Base-by-base conservation (phyloP, 192 early-diverging fungal species). In the Chytriomyces sp. region DNA sequence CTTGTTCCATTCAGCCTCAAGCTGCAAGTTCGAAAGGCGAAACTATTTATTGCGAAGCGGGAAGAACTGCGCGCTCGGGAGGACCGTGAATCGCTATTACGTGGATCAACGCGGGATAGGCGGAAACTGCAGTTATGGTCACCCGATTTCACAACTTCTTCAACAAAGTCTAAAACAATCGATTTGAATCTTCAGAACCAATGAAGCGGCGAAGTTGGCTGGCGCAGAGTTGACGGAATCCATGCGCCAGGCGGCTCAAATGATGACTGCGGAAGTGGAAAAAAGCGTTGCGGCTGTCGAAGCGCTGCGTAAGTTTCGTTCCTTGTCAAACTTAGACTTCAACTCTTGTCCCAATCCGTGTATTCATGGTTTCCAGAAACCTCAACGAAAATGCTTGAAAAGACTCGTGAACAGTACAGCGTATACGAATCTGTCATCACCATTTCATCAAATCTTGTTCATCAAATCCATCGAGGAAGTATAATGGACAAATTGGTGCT, bases 401-500 rank as follows among this genome's bases (percentile, higher is more conserved):
- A 73, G 57, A 79, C 78, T 7, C 49, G 61, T 3, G 50, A 10
- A 6, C 63, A 79, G 44, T 75, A 79, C 66, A 61, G n/a, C 1
- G 53, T 24, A 5, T 61, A 66, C 13, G 70, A 53, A 24, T 53
- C 72, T 10, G 72, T 73, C 8, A 7, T 67, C 23, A 23, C 47
- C 2, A 16, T 75, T 6, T 67, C 64, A 7, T 66, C 45, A 16
- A 68, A 59, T 13, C 35, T 79, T 16, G 43, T 75, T 10, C 26
- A 48, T 10, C 43, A 79, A 28, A 75, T 79, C 1, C 70, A 79
- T 18, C 59, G 60, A 7, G 61, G 72, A 24, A 50, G 43, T 23
- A 65, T 73, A 23, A 75, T 75, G 72, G 78, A 79, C 71, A 64
- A 73, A 50, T 43, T 75, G 43, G 50, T 79, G 5, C 13, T 79